These are phyloP conservation scores for Fusarium pilosicola DNA, from an alignment of 2,329 filamentous ascomycete species.

Conservation along the genomic window DNA sequence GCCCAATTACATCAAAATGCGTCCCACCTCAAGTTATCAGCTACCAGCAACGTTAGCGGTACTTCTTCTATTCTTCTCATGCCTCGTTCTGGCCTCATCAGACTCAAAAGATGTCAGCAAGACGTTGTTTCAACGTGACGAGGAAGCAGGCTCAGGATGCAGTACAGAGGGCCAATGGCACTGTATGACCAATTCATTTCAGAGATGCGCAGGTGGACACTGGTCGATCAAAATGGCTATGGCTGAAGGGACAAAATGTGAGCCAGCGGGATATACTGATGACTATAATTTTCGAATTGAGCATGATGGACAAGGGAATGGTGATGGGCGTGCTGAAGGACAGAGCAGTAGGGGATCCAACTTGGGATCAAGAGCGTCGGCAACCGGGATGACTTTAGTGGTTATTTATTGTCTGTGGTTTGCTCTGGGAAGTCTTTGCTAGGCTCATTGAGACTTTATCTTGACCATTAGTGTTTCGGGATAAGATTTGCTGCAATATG, in stretches of 20 bases:
- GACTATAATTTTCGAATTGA: slow-evolving; percentile 51
- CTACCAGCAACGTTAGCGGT: slow-evolving; percentile 1
- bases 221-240: slow-evolving; percentile 58
- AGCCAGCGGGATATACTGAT: slow-evolving; percentile 54
- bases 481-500: neutral
- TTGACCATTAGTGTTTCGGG: neutral
- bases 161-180: slow-evolving; percentile 63
- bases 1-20: slow-evolving; percentile 23
- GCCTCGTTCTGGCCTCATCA: slow-evolving; percentile 14
- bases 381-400: neutral
- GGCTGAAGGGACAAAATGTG: slow-evolving; percentile 58
- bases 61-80: slow-evolving; percentile 18
- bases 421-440: neutral
- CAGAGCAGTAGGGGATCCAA: slow-evolving; percentile 19
- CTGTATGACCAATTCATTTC: slow-evolving; percentile 60
- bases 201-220: slow-evolving; percentile 59
- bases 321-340: neutral
- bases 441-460: neutral
- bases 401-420: slow-evolving; percentile 13
- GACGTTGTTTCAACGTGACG: slow-evolving; percentile 34
- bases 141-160: slow-evolving; percentile 53
- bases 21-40: neutral
- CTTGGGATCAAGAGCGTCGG: neutral
- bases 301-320: slow-evolving; percentile 34
- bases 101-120: neutral